Base-by-base conservation (phyloP, 2,329 filamentous ascomycete genomes). In the Hymenoscyphus infarciens region DNA sequence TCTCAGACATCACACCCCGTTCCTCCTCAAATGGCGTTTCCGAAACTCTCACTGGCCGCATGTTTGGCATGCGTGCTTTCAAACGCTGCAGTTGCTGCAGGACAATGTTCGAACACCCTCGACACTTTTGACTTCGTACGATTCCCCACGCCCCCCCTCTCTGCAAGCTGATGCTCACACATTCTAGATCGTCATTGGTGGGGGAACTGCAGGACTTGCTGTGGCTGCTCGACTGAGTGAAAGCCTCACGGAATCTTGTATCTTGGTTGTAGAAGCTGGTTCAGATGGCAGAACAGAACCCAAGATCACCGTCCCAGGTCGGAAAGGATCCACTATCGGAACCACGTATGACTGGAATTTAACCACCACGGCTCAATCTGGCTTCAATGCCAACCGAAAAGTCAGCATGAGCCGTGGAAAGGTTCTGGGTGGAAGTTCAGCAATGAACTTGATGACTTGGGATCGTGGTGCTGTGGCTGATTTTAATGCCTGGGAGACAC, bases 161-260 rank as follows among this genome's bases (percentile, higher is more conserved):
- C 38, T 19, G 52, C 25, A 33, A 53, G 19, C 11, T 22, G 25
- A 19, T 19, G 16, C 42, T 52, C 16, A 52, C 39, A 35, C 5
- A n/a, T 35, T 59, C 13, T 58, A 70, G 67, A 75, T 79, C 5
- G 67, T 81, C 25, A 74, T 79, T 8, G 78, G 79, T 11, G 78
- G 78, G 5, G 79, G 79, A n/a, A 80, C 78, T 0, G 74, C 78
- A 5, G 79, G 79, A 6, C 72, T 80, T 2, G 75, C 77, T 2
- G 70, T 80, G 10, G 78, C 78, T 6, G 72, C 73, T 27, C 75
- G 78, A 2, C 71, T 80, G 7, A 74, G 70, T 33, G 76, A 78
- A 63, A 72, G 77, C 62, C 63, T 74, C n/a, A 68, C 70, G 33
- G 54, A 74, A 42, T 69, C 75, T 33, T 68, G 69, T 6, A 75